phyloP scores from a whole-genome alignment of 2,329 filamentous ascomycete genomes.

The Talaromyces pinophilus region DNA sequence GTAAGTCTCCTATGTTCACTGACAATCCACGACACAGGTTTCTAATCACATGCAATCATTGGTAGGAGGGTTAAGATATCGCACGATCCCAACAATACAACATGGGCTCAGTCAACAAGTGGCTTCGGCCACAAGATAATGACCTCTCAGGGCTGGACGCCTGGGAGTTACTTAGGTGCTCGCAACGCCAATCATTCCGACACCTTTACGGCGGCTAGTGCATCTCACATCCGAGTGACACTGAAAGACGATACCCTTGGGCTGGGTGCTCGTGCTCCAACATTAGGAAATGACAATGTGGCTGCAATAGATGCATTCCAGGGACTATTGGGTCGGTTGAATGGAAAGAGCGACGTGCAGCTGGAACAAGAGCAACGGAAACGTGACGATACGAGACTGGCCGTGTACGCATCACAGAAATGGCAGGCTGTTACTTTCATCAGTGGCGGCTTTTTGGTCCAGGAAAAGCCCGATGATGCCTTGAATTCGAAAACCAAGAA shows the following conservation, averaged over 20 bases:
- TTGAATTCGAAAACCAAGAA: slow-evolving; percentile 42
- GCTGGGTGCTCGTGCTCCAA: slow-evolving; percentile 76
- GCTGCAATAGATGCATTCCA: slow-evolving; percentile 87
- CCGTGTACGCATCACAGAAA: slow-evolving; percentile 71
- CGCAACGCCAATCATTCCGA: slow-evolving; percentile 72
- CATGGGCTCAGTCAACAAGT: slow-evolving; percentile 79
- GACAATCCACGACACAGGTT: background rate
- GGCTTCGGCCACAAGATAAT: slow-evolving; percentile 91
- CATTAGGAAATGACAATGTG: slow-evolving; percentile 65
- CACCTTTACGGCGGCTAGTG: slow-evolving; percentile 75
- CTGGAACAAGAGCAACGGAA: slow-evolving; percentile 69
- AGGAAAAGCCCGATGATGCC: slow-evolving; percentile 54
- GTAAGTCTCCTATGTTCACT: slow-evolving; percentile 46
- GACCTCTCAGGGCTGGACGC: slow-evolving; percentile 83
- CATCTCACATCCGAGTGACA: slow-evolving; percentile 79
- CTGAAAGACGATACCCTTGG: slow-evolving; percentile 92
- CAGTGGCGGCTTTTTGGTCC: slow-evolving; percentile 71
- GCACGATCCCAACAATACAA: slow-evolving; percentile 92
- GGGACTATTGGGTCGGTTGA: slow-evolving; percentile 81
- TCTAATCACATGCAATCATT: slow-evolving; percentile 4
- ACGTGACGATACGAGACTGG: slow-evolving; percentile 69
- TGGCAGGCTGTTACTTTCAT: slow-evolving; percentile 86
- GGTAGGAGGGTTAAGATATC: slow-evolving; percentile 70
- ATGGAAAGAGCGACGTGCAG: slow-evolving; percentile 77
- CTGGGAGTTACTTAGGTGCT: slow-evolving; percentile 78